Percentiles rank a stretch among this genome's conserved stretches.
These are phyloP conservation scores for Hymenoscyphus fructigenus DNA, from an alignment of 2,329 filamentous ascomycete genomes.

Conservation along the genomic window DNA sequence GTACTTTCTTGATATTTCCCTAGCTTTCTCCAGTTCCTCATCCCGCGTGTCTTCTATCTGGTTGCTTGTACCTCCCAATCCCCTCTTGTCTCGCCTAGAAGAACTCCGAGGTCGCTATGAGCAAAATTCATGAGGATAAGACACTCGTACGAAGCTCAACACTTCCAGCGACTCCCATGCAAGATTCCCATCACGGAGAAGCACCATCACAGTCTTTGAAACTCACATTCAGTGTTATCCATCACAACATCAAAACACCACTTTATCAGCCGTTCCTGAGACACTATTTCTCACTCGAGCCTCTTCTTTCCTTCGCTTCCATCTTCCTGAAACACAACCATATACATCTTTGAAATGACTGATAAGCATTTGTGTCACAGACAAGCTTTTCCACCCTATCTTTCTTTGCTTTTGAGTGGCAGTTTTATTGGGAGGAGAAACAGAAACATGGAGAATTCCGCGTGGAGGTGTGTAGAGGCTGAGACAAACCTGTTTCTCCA, in stretches of 20 bases:
- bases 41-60: neutral
- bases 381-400: neutral
- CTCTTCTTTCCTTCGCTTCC: neutral
- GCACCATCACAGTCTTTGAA: no score
- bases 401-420: neutral
- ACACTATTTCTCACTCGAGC: neutral
- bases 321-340: neutral
- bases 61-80: no score
- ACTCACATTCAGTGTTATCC: no score
- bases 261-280: neutral
- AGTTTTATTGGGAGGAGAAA: neutral
- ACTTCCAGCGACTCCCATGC: no score
- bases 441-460: conserved; percentile 1
- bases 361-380: neutral
- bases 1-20: neutral
- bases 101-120: no score
- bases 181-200: no score
- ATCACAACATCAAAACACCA: neutral
- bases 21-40: neutral
- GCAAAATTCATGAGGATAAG: no score
- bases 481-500: neutral
- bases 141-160: no score
- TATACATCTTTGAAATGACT: no score
- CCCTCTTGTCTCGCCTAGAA: neutral
- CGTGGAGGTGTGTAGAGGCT: neutral